Evolutionary conservation across 441 rosid species (phyloP), one percentile per base, ranked within the genome.

Genomic region (Syzygium malaccense): DNA sequence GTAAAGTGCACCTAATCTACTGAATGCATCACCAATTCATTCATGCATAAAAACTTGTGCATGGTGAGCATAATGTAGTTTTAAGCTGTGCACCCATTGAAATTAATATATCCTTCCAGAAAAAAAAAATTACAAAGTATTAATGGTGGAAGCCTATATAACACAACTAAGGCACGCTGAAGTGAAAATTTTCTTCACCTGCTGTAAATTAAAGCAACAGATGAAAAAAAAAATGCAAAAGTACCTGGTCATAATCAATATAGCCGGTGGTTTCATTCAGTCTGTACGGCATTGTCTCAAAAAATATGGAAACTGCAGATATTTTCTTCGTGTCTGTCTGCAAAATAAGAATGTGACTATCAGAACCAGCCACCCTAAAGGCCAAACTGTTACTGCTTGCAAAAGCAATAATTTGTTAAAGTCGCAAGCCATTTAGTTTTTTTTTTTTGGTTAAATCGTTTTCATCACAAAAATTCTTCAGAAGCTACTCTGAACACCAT

Each of bases 281-380:
- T 94, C 99, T 95, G 89, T 97, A 96, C 23, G 99, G 99, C 99
- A 97, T 95, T 87, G 98, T 97, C 95, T 97, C 98, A 89, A 97
- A 97, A 91, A 96, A 96, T 88, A 96, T 95, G 89, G 99, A 97
- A 26, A 97, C 99, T 56, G 99, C 99, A 88, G 99, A 97, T 92
- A 97, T 97, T 92, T 97, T 97, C 94, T 97, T 97, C 2, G 99
- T 96, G 92, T 97, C 99, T 88, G 99, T 97, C 99, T 97, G 95
- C 91, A 88, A 41, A 91, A 56, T 53, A 64, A 80, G 75, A 87
- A 85, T 13, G 84, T 25, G 18, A 83, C 86, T 30, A 87, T 78
- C 75, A 55, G 58, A 55, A 87, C 23, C 88, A 33, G 12, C 33
- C 53, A 86, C 11, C 19, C 8, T 14, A 66, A 75, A 37, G 84